A percentile compares a stretch with the other conserved stretches of the same genome.
phyloP scores from a whole-genome alignment of 1,139 yeast species.

The Geotrichum reessii region DNA sequence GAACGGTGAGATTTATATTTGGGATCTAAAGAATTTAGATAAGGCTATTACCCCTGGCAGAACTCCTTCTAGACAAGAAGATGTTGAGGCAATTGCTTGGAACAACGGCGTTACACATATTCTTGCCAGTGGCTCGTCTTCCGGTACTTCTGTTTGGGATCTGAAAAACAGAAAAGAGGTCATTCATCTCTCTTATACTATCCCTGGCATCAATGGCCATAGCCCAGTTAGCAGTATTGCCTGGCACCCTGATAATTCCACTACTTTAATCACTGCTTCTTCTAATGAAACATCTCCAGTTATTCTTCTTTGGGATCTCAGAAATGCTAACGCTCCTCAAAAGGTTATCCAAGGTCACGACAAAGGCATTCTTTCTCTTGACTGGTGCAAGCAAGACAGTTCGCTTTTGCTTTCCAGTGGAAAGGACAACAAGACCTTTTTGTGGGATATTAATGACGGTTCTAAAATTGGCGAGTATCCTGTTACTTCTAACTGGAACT shows the following conservation, averaged over 20 bases:
- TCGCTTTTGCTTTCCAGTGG: constrained; percentile 79
- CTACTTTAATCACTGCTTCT: constrained; percentile 82
- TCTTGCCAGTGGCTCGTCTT: constrained; percentile 80
- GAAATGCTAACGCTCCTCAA: constrained; percentile 89
- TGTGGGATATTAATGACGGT: constrained; percentile 84
- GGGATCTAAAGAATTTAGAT: constrained; percentile 66
- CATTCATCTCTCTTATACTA: constrained; percentile 63
- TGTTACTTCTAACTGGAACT: constrained; percentile 89
- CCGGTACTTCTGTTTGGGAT: constrained; percentile 94
- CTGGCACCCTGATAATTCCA: constrained; percentile 85
- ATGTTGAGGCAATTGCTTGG: constrained; percentile 82
- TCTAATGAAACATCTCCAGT: constrained; percentile 76
- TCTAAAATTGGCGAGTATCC: constrained; percentile 80
- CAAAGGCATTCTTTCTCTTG: constrained; percentile 82
- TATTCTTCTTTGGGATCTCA: constrained; percentile 86
- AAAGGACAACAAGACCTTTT: constrained; percentile 76
- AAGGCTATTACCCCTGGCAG: constrained; percentile 71
- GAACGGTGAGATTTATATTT: constrained; percentile 77
- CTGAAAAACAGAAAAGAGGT: constrained; percentile 82
- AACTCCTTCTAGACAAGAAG: constrained; percentile 72
- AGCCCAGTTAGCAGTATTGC: constrained; percentile 44
- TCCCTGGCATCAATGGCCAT: constrained; percentile 60
- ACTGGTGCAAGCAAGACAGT: constrained; percentile 89
- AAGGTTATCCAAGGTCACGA: constrained; percentile 69
- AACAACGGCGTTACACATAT: constrained; percentile 80